Evolutionary conservation across 306 rosid species (phyloP), one percentile per base, ranked within the genome.

Genomic region (Rosa persica): DNA sequence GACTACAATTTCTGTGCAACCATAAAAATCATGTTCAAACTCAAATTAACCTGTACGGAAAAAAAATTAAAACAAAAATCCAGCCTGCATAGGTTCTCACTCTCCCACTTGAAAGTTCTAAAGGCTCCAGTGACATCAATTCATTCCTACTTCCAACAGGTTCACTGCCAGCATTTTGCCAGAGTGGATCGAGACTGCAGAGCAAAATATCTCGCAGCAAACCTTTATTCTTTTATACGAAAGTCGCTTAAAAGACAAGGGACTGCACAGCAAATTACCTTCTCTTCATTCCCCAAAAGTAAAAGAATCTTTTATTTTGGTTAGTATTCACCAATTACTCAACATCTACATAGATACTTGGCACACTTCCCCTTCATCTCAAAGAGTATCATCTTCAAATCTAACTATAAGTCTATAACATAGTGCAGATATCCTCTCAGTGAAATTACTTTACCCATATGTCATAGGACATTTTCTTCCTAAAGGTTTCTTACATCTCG

Each of bases 381-480:
- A 36, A 52, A 11, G 19, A 34, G n/a, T 39, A 20, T 6, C 47
- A 13, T 4, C 40, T 0, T 1, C 66, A 40, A 10, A 73, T 55
- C 15, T 55, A 36, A 55, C 39, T 12, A 55, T 25, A 1, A 27
- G 38, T 60, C 38, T 25, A 54, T 19, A 73, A 73, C 51, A 38
- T 7, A n/a, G 39, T 13, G 40, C 52, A 55, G 15, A 55, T 0
- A 5, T 16, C 67, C 22, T 55, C 51, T 8, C 2, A 9, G 23
- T 39, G 9, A 23, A n/a, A 51, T 19, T 30, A 49, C 38, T 49
- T 40, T 17, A 38, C 49, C 6, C 67, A 8, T 20, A 16, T 12
- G 48, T 20, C 48, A 51, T n/a, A 27, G 77, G 76, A 12, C 49
- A 73, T 73, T 54, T 54, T n/a, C 49, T 12, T 54, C 67, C 49